Evolutionary conservation across 108 stramenopile species (phyloP).

Genomic region (Skeletonema menzelii): DNA sequence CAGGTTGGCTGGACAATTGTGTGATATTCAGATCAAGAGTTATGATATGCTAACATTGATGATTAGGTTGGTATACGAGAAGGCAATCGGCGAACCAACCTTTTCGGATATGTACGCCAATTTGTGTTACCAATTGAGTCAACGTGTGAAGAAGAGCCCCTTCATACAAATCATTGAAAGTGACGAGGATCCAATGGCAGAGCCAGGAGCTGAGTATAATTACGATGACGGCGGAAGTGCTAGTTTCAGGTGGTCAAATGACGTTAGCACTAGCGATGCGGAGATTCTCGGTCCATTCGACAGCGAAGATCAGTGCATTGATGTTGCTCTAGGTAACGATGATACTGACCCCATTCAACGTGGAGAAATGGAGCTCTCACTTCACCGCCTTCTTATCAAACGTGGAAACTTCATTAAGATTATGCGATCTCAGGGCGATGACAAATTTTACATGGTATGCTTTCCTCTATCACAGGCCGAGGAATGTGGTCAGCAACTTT

Average conservation of each 20-base stretch:
- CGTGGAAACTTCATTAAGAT: constrained; percentile 82
- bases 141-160: constrained; percentile 51
- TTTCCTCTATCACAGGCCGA: constrained; percentile 69
- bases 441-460: constrained; percentile 73
- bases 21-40: constrained; percentile 75
- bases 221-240: constrained; percentile 46
- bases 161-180: constrained; percentile 83
- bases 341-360: constrained; percentile 52
- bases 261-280: constrained; percentile 72
- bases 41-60: constrained; percentile 80
- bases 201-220: constrained; percentile 49
- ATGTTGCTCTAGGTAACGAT: constrained; percentile 53
- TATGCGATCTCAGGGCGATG: constrained; percentile 56
- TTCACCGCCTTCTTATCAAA: constrained; percentile 67
- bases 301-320: constrained; percentile 55
- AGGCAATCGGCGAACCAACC: constrained; percentile 88
- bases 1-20: constrained; percentile 70
- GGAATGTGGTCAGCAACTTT: constrained; percentile 82
- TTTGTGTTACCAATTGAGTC: constrained; percentile 73
- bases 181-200: constrained; percentile 80
- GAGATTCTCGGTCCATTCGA: constrained; percentile 80
- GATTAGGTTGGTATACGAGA: constrained; percentile 88
- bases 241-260: constrained; percentile 80
- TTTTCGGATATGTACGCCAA: constrained; percentile 93
- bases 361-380: constrained; percentile 78